These are phyloP conservation scores for Lactifluus subvellereus DNA, from an alignment of 768 basidiomycete genomes.

Conservation along the genomic window DNA sequence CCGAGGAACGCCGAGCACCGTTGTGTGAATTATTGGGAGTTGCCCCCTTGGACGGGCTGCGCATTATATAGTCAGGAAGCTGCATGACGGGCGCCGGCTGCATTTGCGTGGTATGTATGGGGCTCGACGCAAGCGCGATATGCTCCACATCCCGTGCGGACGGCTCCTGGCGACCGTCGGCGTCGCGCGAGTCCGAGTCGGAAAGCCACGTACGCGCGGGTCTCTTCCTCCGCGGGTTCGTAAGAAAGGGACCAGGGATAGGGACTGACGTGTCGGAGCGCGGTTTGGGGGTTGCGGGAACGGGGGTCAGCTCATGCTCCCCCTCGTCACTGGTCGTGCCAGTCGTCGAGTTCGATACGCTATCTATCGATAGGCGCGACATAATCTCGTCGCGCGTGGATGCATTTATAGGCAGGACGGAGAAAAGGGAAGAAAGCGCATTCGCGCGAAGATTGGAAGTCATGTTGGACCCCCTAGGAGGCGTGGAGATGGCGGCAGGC, in stretches of 20 bases:
- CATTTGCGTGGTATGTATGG: slow-evolving; percentile 24
- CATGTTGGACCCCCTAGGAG: slow-evolving; percentile 3
- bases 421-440: slow-evolving; percentile 22
- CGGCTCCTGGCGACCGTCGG: not conserved
- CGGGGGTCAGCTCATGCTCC: slow-evolving; percentile 20
- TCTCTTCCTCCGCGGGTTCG: not conserved
- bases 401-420: slow-evolving; percentile 20
- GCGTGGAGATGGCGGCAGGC: not conserved
- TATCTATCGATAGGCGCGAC: slow-evolving; percentile 24
- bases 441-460: slow-evolving; percentile 9
- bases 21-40: slow-evolving; percentile 4
- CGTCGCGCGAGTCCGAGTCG: not conserved
- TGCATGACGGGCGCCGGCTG: slow-evolving; percentile 22
- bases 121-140: slow-evolving; percentile 19
- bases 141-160: slow-evolving; percentile 11
- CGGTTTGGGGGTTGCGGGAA: slow-evolving; percentile 14
- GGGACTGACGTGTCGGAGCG: not conserved
- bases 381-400: slow-evolving; percentile 23
- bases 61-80: slow-evolving; percentile 17
- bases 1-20: slow-evolving; percentile 1
- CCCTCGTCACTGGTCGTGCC: slow-evolving; percentile 20
- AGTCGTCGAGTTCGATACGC: slow-evolving; percentile 16
- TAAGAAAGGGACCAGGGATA: not conserved
- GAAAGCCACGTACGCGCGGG: not conserved
- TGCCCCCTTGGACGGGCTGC: slow-evolving; percentile 1